A percentile compares a stretch with the other conserved stretches of the same genome.
Conservation (phyloP, 805 yeast species). For the Ogataea siamensis region DNA sequence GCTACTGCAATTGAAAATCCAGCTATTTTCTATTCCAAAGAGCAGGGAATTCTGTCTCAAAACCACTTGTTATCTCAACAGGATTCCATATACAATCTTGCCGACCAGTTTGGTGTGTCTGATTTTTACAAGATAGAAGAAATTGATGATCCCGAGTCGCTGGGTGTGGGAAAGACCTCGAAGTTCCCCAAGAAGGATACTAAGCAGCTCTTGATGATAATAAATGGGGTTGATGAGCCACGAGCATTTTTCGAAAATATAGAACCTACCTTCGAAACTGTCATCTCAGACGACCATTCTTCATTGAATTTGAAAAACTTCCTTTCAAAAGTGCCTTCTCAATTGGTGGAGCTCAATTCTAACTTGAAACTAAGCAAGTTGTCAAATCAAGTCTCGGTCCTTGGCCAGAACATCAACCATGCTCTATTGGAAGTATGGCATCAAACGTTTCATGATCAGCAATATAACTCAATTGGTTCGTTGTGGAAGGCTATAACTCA, state of each 20-base stretch:
- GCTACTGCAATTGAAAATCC: slow-evolving; percentile 24
- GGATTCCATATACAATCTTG: slow-evolving; percentile 42
- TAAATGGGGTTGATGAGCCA: slow-evolving; percentile 43
- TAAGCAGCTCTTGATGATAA: slow-evolving; percentile 38
- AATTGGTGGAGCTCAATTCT: slow-evolving; percentile 17
- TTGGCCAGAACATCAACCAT: slow-evolving; percentile 18
- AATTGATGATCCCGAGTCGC: slow-evolving; percentile 23
- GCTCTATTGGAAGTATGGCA: slow-evolving; percentile 26
- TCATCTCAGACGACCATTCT: slow-evolving; percentile 23
- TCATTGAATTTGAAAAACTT: slow-evolving; percentile 20
- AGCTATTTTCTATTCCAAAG: slow-evolving; percentile 28
- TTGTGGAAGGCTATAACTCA: slow-evolving; percentile 39
- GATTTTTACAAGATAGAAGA: slow-evolving; percentile 36
- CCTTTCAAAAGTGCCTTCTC: slow-evolving; percentile 27
- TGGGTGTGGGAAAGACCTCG: slow-evolving; percentile 23
- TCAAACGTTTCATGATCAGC: slow-evolving; percentile 26
- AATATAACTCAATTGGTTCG: slow-evolving; percentile 33
- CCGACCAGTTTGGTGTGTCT: slow-evolving; percentile 44
- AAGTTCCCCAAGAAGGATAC: slow-evolving; percentile 13
- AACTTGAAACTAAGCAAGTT: slow-evolving; percentile 22
- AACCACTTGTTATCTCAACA: slow-evolving; percentile 22
- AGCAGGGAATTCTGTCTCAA: slow-evolving; percentile 1
- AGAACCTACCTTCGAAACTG: slow-evolving; percentile 25
- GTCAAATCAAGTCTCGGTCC: slow-evolving; percentile 28
- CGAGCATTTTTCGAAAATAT: slow-evolving; percentile 26